Evolutionary conservation across 139 green algal genomes (phyloP).

Genomic region (Picochlorum sp.): DNA sequence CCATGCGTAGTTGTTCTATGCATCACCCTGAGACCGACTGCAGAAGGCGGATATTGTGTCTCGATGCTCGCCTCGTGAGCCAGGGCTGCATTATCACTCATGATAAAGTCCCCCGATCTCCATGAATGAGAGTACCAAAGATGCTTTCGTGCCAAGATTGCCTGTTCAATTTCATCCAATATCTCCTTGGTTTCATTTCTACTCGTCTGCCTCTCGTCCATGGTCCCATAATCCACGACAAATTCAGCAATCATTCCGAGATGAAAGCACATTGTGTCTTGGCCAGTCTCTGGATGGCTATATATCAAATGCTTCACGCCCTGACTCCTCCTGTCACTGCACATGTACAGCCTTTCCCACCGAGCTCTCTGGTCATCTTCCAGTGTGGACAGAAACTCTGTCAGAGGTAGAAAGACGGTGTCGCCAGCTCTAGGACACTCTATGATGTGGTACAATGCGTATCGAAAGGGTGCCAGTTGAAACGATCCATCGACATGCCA

Average conservation of each 20-base stretch:
- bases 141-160: not conserved
- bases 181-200: slow-evolving; percentile 16
- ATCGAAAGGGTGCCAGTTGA: slow-evolving; percentile 24
- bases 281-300: slow-evolving; percentile 24
- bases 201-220: slow-evolving; percentile 2
- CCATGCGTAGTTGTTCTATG: slow-evolving; percentile 35
- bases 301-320: slow-evolving; percentile 35
- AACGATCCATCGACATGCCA: slow-evolving; percentile 45
- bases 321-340: slow-evolving; percentile 16
- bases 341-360: slow-evolving; percentile 36
- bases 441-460: slow-evolving; percentile 33
- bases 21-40: slow-evolving; percentile 33
- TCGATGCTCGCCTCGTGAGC: slow-evolving; percentile 29
- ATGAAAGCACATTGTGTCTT: slow-evolving; percentile 37
- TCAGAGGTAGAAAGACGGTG: slow-evolving; percentile 30
- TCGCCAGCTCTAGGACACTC: slow-evolving; percentile 6
- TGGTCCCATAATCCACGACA: slow-evolving; percentile 24
- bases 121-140: slow-evolving; percentile 19
- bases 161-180: slow-evolving; percentile 22
- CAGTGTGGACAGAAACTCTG: slow-evolving; percentile 14
- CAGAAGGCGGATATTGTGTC: slow-evolving; percentile 21
- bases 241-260: slow-evolving; percentile 27
- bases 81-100: slow-evolving; percentile 36
- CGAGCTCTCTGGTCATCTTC: slow-evolving; percentile 4
- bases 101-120: slow-evolving; percentile 36